Evolutionary conservation across 306 rosid species (phyloP).

Genomic region (Malus sieversii): DNA sequence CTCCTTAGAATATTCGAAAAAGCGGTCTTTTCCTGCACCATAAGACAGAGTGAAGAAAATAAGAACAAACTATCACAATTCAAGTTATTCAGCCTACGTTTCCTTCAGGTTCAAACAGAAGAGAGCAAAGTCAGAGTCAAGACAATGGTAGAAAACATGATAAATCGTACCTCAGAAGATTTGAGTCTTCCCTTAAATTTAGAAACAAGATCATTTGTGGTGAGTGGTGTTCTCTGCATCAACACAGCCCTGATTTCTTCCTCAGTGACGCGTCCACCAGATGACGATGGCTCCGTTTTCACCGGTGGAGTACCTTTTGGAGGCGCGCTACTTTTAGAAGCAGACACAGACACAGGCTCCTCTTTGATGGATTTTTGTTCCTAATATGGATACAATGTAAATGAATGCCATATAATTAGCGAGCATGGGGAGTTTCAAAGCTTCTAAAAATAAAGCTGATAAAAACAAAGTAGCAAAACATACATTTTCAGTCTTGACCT

Average conservation of each 20-base stretch:
- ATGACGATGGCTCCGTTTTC: conserved; percentile 34
- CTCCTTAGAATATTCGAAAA: conserved; percentile 81
- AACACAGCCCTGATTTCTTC: conserved; percentile 88
- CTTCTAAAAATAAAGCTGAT: not conserved
- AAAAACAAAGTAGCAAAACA: conserved; percentile 21
- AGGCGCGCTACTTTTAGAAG: conserved; percentile 43
- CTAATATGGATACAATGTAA: conserved; percentile 25
- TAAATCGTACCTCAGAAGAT: conserved; percentile 49
- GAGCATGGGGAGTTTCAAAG: not conserved
- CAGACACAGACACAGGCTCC: conserved; percentile 28
- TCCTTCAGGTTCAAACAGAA: not conserved
- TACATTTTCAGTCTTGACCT: conserved; percentile 84
- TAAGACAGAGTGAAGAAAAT: not conserved
- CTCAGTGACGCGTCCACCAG: conserved; percentile 78
- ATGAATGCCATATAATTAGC: not conserved
- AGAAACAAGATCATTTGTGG: conserved; percentile 88
- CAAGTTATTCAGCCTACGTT: not conserved
- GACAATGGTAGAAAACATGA: not conserved
- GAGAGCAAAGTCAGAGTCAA: not conserved
- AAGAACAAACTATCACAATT: not conserved
- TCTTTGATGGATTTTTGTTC: conserved; percentile 59
- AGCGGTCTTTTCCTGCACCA: conserved; percentile 77
- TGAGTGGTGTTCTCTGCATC: conserved; percentile 71
- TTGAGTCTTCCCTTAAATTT: conserved; percentile 77
- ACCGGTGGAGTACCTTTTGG: conserved; percentile 46